These are phyloP conservation scores for Cryptococcus sp. DNA, from an alignment of 1,284 basidiomycete genomes.

Conservation along the genomic window DNA sequence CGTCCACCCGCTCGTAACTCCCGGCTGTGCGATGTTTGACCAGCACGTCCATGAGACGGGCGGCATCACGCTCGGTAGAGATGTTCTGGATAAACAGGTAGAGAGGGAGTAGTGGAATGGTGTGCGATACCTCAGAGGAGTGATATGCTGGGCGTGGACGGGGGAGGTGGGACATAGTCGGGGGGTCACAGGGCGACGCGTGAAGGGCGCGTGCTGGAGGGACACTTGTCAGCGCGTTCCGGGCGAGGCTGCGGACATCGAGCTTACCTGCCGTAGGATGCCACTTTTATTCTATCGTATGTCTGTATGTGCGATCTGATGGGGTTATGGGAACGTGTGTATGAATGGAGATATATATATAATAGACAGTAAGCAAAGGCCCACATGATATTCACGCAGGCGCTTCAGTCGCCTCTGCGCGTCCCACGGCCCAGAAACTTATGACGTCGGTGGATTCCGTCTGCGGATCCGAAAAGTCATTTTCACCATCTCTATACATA, in stretches of 20 bases:
- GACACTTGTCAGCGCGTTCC: not conserved
- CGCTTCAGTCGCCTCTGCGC: no score
- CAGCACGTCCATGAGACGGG: slow-evolving; percentile 33
- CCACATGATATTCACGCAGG: no score
- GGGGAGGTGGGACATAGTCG: slow-evolving; percentile 7
- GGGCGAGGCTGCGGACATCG: not conserved
- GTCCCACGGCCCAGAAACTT: no score
- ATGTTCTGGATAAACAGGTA: slow-evolving; percentile 28
- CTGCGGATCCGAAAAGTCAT: not conserved
- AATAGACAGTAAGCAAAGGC: not conserved
- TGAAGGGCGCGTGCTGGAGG: no score
- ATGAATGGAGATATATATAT: not conserved
- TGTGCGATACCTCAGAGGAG: slow-evolving; percentile 29
- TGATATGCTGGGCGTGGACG: slow-evolving; percentile 13
- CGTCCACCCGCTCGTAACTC: slow-evolving; percentile 38
- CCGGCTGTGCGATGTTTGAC: slow-evolving; percentile 33
- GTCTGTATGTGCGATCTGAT: no score
- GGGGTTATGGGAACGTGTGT: no score
- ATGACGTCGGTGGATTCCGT: no score
- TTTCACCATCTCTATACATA: not conserved
- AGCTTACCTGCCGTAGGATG: no score
- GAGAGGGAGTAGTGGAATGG: slow-evolving; percentile 35
- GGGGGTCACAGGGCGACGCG: not conserved
- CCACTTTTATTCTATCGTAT: no score
- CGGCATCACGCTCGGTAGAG: not conserved